A percentile compares a stretch with the other conserved stretches of the same genome.
These are phyloP conservation scores for Talaromyces sp. DNA, from an alignment of 2,329 filamentous ascomycete species.

Conservation along the genomic window DNA sequence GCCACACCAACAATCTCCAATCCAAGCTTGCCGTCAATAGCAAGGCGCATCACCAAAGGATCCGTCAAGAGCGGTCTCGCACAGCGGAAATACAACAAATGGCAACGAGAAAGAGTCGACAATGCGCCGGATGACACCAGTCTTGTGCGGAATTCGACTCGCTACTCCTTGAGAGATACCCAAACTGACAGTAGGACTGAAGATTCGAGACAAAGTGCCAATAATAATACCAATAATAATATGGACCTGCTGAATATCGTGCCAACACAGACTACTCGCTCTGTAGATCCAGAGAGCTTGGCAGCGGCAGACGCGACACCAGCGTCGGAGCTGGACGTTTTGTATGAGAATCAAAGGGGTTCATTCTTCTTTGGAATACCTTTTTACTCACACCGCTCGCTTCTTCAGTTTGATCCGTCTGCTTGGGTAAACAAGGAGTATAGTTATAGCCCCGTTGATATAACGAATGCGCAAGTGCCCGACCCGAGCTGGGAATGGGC, in stretches of 20 bases:
- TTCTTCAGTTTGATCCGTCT: slow-evolving; percentile 79
- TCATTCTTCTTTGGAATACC: slow-evolving; percentile 83
- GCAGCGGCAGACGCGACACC: slow-evolving; percentile 3
- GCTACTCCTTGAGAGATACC: background rate
- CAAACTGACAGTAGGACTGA: background rate
- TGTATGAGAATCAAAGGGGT: slow-evolving; percentile 95
- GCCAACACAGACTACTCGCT: slow-evolving; percentile 4
- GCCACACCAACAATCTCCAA: slow-evolving; percentile 17
- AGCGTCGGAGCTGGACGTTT: slow-evolving; percentile 65
- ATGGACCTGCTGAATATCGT: slow-evolving; percentile 7
- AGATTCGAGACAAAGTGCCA: background rate
- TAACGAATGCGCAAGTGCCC: slow-evolving; percentile 83
- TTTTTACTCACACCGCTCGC: slow-evolving; percentile 80
- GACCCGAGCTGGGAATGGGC: slow-evolving; percentile 95
- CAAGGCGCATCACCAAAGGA: slow-evolving; percentile 26
- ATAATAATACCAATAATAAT: background rate
- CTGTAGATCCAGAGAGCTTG: slow-evolving; percentile 2
- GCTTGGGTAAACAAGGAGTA: slow-evolving; percentile 73
- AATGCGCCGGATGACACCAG: slow-evolving; percentile 9
- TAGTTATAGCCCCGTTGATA: slow-evolving; percentile 60
- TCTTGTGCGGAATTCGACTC: slow-evolving; percentile 4
- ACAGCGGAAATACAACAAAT: slow-evolving; percentile 46
- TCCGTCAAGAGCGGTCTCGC: slow-evolving; percentile 37
- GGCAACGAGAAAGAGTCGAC: slow-evolving; percentile 54
- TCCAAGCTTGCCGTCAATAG: slow-evolving; percentile 19